Base-by-base conservation (phyloP, 768 basidiomycete species). In the Hypholoma sublateritium region DNA sequence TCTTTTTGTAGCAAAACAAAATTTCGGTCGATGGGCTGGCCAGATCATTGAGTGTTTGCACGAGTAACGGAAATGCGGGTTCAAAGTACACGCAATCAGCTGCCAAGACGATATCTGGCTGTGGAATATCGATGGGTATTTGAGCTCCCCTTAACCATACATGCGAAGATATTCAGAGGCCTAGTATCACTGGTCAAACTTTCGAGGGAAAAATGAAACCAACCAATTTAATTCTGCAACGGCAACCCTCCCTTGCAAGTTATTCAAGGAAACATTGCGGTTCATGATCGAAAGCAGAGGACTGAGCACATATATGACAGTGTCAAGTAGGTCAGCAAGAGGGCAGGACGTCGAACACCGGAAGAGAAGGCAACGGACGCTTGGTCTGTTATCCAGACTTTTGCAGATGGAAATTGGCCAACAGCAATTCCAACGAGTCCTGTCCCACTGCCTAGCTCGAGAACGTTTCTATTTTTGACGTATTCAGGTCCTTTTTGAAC, bases 41-140 rank as follows among this genome's bases (percentile, higher is more conserved):
- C 36, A 96, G 81, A 43, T 87, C 82, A 34, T 74, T 78, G 32
- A 98, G 77, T 0, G 94, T 95, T 60, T 86, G 72, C 2, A 95
- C 89, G 1, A 98, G 82, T 12, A 95, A 80, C 7, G 93, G 89
- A 65, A 97, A 98, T 0, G 92, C 86, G 12, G 93, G 92, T 71
- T 97, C 95, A 61, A 93, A 94, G 74, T 98, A 98, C 8, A 98
- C 94, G 63, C 95, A 98, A 67, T 98, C 95, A 0, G 95, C 95
- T 1, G 91, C 93, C 4, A 98, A 81, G 56, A 98, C 80, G 22
- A 96, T 51, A 65, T 91, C 85, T 5, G 86, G 81, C 3, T 65
- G 69, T 13, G 70, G 74, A 42, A 84, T 65, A 73, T 75, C 41
- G 62, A 62, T 25, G 8, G 88, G 84, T 34, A 86, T 63, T 1